Conservation (phyloP, 352 stramenopile genomes). For the Phytopythium aichiense region DNA sequence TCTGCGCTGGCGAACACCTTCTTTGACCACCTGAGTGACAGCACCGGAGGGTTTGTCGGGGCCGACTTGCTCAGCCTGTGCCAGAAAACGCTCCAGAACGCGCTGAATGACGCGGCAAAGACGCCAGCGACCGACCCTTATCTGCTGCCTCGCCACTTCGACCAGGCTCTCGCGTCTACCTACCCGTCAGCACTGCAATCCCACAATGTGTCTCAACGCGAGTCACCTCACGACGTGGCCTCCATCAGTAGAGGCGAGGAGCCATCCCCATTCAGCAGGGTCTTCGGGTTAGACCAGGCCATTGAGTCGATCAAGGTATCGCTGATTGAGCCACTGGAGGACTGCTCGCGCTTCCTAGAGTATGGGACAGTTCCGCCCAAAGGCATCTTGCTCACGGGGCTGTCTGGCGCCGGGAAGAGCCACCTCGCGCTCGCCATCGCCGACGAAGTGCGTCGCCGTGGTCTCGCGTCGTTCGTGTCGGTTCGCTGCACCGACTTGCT, state of each 20-base stretch:
- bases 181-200: conserved; percentile 96
- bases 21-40: conserved; percentile 88
- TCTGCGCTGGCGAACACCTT: conserved; percentile 51
- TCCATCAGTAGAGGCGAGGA: conserved; percentile 18
- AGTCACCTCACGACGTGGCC: conserved; percentile 27
- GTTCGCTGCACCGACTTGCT: conserved; percentile 87
- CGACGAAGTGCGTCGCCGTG: conserved; percentile 47
- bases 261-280: conserved; percentile 50
- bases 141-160: conserved; percentile 41
- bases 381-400: conserved; percentile 98
- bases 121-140: conserved; percentile 3
- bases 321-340: conserved; percentile 96
- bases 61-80: conserved; percentile 80
- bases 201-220: conserved; percentile 87
- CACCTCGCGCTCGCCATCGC: conserved; percentile 83
- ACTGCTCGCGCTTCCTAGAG: conserved; percentile 93
- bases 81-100: conserved; percentile 63
- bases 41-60: conserved; percentile 95
- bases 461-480: conserved; percentile 81
- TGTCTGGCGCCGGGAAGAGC: conserved; percentile 98
- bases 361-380: conserved; percentile 96
- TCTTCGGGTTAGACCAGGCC: conserved; percentile 97
- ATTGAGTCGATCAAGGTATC: conserved; percentile 95
- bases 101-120: conserved; percentile 36
- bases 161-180: conserved; percentile 88